A percentile compares a stretch with the other conserved stretches of the same genome.
Conservation (phyloP, 2,329 filamentous ascomycete genomes). For the Karstenula rhodostoma region DNA sequence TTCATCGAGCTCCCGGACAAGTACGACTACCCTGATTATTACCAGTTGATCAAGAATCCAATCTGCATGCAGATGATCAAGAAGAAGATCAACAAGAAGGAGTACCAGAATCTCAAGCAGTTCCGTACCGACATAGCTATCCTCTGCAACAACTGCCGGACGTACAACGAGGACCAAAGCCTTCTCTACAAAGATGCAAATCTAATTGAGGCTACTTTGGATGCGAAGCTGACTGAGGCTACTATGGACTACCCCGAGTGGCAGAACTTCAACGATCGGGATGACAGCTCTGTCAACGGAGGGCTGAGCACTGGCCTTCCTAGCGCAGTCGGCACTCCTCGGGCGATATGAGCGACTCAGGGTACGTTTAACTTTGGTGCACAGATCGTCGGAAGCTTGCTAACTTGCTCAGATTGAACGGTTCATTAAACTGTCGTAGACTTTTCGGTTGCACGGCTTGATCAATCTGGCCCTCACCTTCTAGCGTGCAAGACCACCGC, state of each 20-base stretch:
- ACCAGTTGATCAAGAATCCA: constrained; percentile 87
- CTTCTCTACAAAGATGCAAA: constrained; percentile 92
- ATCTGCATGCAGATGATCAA: constrained; percentile 97
- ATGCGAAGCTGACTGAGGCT: constrained; percentile 62
- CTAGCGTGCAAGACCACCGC: background rate
- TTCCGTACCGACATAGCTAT: constrained; percentile 83
- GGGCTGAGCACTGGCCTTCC: constrained; percentile 48
- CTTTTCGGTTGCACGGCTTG: constrained; percentile 6
- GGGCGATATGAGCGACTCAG: constrained; percentile 21
- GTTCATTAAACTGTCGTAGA: constrained; percentile 15
- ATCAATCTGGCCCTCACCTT: background rate
- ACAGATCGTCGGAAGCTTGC: background rate
- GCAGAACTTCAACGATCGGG: constrained; percentile 66
- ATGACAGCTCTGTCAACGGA: constrained; percentile 59
- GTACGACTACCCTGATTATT: constrained; percentile 93
- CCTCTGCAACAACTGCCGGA: constrained; percentile 89
- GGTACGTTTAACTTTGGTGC: constrained; percentile 12
- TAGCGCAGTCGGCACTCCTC: constrained; percentile 43
- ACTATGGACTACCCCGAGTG: constrained; percentile 65
- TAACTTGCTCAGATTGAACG: constrained; percentile 4
- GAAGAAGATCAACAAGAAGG: constrained; percentile 93
- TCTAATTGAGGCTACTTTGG: constrained; percentile 74
- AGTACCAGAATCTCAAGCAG: constrained; percentile 83
- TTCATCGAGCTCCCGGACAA: constrained; percentile 92
- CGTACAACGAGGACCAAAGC: constrained; percentile 96